Conservation (phyloP, 805 yeast genomes). For the Kazachstania africana region DNA sequence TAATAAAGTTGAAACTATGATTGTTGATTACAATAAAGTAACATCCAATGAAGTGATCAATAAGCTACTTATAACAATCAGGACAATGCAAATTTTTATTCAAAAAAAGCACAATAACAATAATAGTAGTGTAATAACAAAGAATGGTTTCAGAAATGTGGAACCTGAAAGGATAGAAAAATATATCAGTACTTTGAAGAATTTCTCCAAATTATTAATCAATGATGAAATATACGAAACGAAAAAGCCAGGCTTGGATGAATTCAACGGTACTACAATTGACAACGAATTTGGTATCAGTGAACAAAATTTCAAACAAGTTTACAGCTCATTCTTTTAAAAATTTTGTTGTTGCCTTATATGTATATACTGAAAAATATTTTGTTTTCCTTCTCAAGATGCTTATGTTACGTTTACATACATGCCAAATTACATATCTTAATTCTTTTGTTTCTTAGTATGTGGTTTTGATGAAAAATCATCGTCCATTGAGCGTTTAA, state of each 20-base stretch:
- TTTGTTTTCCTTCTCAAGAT: too few species aligned
- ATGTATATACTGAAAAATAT: too few species aligned
- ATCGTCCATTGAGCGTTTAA: slow-evolving; percentile 7
- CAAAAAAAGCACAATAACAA: not conserved
- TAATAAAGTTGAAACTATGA: too few species aligned
- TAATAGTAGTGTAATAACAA: not conserved
- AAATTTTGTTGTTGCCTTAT: too few species aligned
- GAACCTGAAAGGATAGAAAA: not conserved
- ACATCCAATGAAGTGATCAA: not conserved
- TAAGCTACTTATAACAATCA: too few species aligned
- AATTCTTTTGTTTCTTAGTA: not conserved
- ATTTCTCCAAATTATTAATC: not conserved
- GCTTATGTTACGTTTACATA: too few species aligned
- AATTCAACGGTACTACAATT: not conserved
- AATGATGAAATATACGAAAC: not conserved
- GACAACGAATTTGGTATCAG: not conserved
- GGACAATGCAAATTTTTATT: not conserved
- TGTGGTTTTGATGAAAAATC: not conserved
- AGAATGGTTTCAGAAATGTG: too few species aligned
- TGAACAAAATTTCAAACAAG: not conserved
- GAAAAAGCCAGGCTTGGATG: too few species aligned
- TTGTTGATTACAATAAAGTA: not conserved
- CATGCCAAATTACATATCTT: not conserved
- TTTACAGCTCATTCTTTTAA: not conserved
- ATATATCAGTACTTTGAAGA: too few species aligned